These are phyloP conservation scores for Paecilomyces sp. DNA, from an alignment of 2,329 filamentous ascomycete genomes.

Conservation along the genomic window DNA sequence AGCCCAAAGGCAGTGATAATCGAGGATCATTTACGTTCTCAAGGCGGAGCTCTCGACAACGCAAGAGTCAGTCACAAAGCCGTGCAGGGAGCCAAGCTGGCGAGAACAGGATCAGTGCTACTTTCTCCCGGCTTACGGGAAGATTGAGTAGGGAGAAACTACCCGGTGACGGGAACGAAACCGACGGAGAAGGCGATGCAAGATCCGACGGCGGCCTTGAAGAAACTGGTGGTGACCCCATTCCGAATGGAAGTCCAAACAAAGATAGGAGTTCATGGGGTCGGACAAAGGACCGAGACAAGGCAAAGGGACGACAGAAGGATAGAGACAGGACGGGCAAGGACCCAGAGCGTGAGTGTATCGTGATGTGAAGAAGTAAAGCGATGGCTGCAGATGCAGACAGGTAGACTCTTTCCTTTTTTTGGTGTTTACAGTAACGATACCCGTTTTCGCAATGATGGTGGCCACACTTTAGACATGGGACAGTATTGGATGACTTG, in stretches of 20 bases:
- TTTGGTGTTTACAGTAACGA: background rate
- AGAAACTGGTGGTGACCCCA: background rate
- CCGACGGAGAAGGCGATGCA: slow-evolving; percentile 20
- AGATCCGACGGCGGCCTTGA: slow-evolving; percentile 6
- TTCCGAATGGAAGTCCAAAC: slow-evolving; percentile 1
- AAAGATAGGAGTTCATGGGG: background rate
- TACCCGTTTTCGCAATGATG: background rate
- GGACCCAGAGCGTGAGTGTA: slow-evolving; percentile 37
- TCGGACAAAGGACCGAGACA: slow-evolving; percentile 7
- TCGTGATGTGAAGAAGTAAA: slow-evolving; percentile 27
- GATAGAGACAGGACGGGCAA: slow-evolving; percentile 24
- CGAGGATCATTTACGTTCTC: slow-evolving; percentile 17
- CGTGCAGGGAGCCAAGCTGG: slow-evolving; percentile 28
- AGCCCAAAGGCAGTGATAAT: slow-evolving; percentile 16
- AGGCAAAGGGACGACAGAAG: slow-evolving; percentile 13
- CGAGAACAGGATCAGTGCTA: slow-evolving; percentile 28
- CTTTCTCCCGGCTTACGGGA: slow-evolving; percentile 27
- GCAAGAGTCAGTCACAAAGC: slow-evolving; percentile 26
- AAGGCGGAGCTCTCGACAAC: slow-evolving; percentile 20
- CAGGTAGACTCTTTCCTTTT: background rate
- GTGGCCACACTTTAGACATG: background rate
- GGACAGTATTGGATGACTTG: too few relatives aligned
- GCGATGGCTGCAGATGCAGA: background rate
- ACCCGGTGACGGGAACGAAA: slow-evolving; percentile 16
- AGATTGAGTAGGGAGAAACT: slow-evolving; percentile 24